Base-by-base conservation (phyloP, 177 flowering plant genomes). In the Vitis hybrid region DNA sequence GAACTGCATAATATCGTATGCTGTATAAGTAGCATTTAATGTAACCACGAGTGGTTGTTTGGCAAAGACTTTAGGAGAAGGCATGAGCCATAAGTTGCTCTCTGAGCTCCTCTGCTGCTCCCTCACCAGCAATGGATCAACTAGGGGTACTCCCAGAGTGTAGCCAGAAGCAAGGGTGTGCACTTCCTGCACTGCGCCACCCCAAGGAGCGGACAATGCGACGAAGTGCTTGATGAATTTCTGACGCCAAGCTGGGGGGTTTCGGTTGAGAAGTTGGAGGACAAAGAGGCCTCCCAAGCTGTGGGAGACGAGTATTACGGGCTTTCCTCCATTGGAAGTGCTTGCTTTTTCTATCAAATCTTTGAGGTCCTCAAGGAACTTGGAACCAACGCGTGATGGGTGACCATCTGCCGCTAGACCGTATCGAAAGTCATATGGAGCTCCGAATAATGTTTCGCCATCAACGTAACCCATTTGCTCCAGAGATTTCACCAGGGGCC, bases 351-450 rank as follows among this genome's bases (percentile, higher is more conserved):
- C 99, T 0, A 93, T 75, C 51, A 94, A 70, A 15, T 59, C 61
- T 67, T 86, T 92, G 1, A 95, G 82, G 77, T 90, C 85, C 5
- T 82, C 49, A 8, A 95, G 85, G 80, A 80, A 95, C 64, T 83
- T 70, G 58, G 95, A 62, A 19, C 92, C 97, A 5, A 84, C 89
- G 0, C 19, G 49, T 5, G 83, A 84, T 12, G 98, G 89, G 69
- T 83, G 93, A n/a, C 89, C 91, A 11, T 80, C 77, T 0, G 92
- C 82, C 0, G 96, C 94, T 31, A 93, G 73, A 54, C 97, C 98
- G 4, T 95, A 93, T 0, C 98, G 88, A 66, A 92, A 95, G 71
- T 93, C 97, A 44, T 95, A 93, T 1, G 99, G 99, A 3, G 99
- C 98, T 38, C 98, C 98, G 19, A 87, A 92, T 33, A 95, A 88